Percentiles rank a stretch among this genome's conserved stretches.
Conservation (phyloP, 495 filamentous ascomycete species). For the Xylaria palmicola region DNA sequence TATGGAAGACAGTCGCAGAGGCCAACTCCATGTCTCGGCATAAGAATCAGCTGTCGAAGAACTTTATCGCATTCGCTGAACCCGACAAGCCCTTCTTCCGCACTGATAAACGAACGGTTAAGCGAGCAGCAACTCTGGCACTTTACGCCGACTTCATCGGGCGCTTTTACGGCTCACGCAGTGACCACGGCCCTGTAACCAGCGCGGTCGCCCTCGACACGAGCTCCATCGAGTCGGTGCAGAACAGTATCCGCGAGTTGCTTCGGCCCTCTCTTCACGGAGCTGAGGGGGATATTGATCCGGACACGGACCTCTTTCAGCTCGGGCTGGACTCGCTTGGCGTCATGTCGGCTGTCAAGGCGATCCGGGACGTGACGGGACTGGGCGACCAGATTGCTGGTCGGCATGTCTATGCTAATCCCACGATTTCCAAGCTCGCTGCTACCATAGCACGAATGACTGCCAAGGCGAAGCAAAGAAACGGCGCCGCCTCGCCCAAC, state of each 20-base stretch:
- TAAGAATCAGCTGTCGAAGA: conserved; percentile 27
- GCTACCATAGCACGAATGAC: conserved; percentile 17
- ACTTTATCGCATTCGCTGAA: conserved; percentile 32
- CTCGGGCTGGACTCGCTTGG: conserved; percentile 32
- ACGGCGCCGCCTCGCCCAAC: not conserved
- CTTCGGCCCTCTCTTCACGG: conserved; percentile 20
- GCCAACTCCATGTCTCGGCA: conserved; percentile 27
- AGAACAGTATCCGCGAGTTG: conserved; percentile 12
- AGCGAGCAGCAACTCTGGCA: conserved; percentile 32
- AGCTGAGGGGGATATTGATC: conserved; percentile 16
- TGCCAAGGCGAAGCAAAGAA: conserved; percentile 3
- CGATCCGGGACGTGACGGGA: conserved; percentile 23
- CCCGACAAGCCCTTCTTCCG: conserved; percentile 40
- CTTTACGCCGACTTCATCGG: conserved; percentile 39
- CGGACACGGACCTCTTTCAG: conserved; percentile 27
- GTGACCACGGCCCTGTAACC: conserved; percentile 10
- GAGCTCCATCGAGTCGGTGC: conserved; percentile 21
- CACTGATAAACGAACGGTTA: conserved; percentile 47
- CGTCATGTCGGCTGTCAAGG: conserved; percentile 27
- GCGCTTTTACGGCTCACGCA: conserved; percentile 25
- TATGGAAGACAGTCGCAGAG: conserved; percentile 25
- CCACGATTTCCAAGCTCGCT: conserved; percentile 28
- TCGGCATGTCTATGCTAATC: conserved; percentile 32
- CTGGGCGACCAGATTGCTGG: conserved; percentile 26
- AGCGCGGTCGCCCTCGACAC: conserved; percentile 13